phyloP scores from a whole-genome alignment of 352 stramenopile genomes.

The Phytopythium montanum region DNA sequence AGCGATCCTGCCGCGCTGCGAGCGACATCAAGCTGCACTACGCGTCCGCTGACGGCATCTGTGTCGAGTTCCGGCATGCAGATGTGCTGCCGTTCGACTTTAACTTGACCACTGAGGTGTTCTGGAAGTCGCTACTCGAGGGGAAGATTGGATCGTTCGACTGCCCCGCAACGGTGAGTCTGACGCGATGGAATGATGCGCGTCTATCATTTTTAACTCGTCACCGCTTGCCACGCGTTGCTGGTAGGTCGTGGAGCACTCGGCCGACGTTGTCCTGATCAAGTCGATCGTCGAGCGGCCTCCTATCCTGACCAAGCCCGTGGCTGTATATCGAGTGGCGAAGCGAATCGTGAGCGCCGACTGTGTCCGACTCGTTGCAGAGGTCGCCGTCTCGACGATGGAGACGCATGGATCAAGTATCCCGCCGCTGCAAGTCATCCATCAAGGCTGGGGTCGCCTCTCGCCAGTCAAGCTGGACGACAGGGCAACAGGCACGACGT shows the following conservation, averaged over 20 bases:
- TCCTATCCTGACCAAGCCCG: neutral
- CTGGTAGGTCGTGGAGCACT: neutral
- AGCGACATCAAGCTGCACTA: conserved; percentile 1
- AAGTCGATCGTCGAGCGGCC: neutral
- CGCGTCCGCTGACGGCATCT: neutral
- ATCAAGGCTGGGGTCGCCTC: neutral
- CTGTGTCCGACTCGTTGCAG: neutral
- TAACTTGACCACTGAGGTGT: neutral
- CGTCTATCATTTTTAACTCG: too few relatives aligned
- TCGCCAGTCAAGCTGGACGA: neutral
- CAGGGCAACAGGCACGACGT: neutral
- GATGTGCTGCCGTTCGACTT: conserved; percentile 8
- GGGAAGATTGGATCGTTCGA: neutral
- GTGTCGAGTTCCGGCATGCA: neutral
- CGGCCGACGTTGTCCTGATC: neutral
- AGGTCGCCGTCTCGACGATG: neutral
- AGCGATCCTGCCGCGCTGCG: neutral
- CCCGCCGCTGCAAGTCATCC: neutral
- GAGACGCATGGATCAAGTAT: neutral
- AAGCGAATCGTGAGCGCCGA: neutral
- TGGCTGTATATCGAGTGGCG: neutral
- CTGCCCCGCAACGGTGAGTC: neutral
- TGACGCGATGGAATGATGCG: too few relatives aligned
- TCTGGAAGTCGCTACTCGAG: neutral
- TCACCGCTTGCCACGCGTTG: neutral